Evolutionary conservation across 2,329 filamentous ascomycete species (phyloP), one percentile per base, ranked within the genome.

Genomic region (Fusarium armeniacum): DNA sequence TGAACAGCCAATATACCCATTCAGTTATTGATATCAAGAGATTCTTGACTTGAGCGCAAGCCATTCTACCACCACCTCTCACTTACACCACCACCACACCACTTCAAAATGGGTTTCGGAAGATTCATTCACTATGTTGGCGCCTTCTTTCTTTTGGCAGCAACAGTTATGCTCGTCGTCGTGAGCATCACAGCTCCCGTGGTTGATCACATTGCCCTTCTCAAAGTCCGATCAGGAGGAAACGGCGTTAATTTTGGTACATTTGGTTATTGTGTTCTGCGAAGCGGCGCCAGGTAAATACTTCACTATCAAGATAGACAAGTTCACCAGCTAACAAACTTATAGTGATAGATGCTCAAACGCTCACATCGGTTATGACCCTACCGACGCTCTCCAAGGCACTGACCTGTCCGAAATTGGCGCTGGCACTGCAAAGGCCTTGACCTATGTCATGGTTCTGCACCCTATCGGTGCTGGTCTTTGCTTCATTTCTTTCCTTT

Each of bases 391-490:
- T 65, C 79, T 90, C 70, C 49, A 73, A 58, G 72, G 74, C 56
- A 79, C 77, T 47, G 59, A 78, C 38, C 84, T 85, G 76, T 82
- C 81, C 65, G 70, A 77, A 50, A 80, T 81, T 60, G 79, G 83
- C 22, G 77, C 79, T 60, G 77, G 80, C 65, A 83, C 85, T 36
- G 78, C 83, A 61, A 82, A 82, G 67, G 80, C 77, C 30, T 81
- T 90, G 41, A 89, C 88, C 43, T 81, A 82, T 67, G 85, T 86
- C 66, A 87, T 90, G 86, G 78, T 90, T 54, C 82, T 91, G 62
- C 88, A 90, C 79, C 87, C 89, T 30, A 79, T 90, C 72, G 86
- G 83, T n/a, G 82, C 83, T 63, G 87, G 80, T 58, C 76, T 90
- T 5, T 81, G 83, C 71, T 89, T 90, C 79, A 80, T 89, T 66